Conservation (phyloP, 2,329 filamentous ascomycete genomes). For the Ophiobolus disseminans region DNA sequence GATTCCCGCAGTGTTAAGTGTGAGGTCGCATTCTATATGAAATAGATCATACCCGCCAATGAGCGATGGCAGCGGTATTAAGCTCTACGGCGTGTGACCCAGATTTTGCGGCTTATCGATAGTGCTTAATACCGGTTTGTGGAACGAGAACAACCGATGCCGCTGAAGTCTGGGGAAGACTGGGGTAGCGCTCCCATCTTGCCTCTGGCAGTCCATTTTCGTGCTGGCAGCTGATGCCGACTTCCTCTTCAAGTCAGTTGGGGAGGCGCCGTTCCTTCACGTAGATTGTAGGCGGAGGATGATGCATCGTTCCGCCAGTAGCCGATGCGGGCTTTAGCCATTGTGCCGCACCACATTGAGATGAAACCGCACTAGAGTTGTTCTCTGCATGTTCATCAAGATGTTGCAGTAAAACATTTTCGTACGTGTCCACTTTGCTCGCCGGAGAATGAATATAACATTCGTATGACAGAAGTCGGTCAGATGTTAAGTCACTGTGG, state of each 20-base stretch:
- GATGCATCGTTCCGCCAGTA: neutral
- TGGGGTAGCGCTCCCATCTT: constrained; percentile 22
- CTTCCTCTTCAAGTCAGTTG: neutral
- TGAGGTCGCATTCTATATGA: constrained; percentile 29
- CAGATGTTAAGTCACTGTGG: too few species aligned
- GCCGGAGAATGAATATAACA: too few species aligned
- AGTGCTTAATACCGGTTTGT: constrained; percentile 31
- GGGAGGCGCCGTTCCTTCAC: neutral
- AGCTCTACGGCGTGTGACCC: constrained; percentile 23
- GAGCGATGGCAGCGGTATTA: constrained; percentile 16
- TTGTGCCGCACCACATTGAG: neutral
- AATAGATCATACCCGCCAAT: constrained; percentile 23
- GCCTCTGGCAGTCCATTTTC: constrained; percentile 1
- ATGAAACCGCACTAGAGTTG: neutral
- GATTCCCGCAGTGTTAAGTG: constrained; percentile 19
- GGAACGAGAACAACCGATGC: constrained; percentile 29
- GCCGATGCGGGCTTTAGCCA: neutral
- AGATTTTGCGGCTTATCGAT: constrained; percentile 30
- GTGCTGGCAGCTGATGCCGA: constrained; percentile 4
- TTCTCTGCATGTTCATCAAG: neutral
- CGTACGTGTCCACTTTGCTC: too few species aligned
- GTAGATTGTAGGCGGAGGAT: neutral
- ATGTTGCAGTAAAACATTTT: too few species aligned
- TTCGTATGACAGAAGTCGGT: too few species aligned
- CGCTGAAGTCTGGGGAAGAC: constrained; percentile 5